Evolutionary conservation across 306 rosid genomes (phyloP), one percentile per base, ranked within the genome.

Genomic region (Arachis stenosperma): DNA sequence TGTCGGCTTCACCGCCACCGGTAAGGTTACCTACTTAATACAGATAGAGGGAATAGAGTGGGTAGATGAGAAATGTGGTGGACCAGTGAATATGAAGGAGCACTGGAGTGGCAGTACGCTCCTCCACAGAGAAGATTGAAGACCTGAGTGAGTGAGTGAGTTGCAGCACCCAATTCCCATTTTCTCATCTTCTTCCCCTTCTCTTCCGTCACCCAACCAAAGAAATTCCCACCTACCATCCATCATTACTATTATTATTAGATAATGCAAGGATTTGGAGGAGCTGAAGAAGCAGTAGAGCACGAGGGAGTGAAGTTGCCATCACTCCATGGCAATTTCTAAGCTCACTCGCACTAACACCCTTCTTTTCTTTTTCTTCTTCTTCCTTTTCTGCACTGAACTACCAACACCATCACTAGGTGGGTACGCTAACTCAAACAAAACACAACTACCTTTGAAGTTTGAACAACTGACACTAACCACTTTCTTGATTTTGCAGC

Each of bases 201-300:
- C 46, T 37, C 5, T 44, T 70, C 67, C 22, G 17, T 67, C 71
- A 74, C 60, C 80, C 62, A 72, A 60, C 36, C 42, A 11, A 57
- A 57, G 41, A 42, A 70, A 30, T 5, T 6, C 5, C 67, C 67
- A 67, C 75, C 69, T 8, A 68, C 69, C 69, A 1, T 41, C 12
- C 6, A 47, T 30, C 17, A 17, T 55, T 9, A 52, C 14, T 52
- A 30, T 40, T 54, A 40, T 40, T 40, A 40, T 40, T 40, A 80
- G 91, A 94, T 94, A 84, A 94, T 94, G 98, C 97, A 86, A 88
- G 97, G 64, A 72, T 81, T 86, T 83, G 66, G n/a, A 70, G 84
- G 27, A 70, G 84, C 79, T 59, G 86, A 77, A 79, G 8, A 85
- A 59, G 52, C 76, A 75, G 77, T 81, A 81, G 89, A 83, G 74